These are phyloP conservation scores for Steccherinum ochraceum DNA, from an alignment of 768 basidiomycete genomes.

Conservation along the genomic window DNA sequence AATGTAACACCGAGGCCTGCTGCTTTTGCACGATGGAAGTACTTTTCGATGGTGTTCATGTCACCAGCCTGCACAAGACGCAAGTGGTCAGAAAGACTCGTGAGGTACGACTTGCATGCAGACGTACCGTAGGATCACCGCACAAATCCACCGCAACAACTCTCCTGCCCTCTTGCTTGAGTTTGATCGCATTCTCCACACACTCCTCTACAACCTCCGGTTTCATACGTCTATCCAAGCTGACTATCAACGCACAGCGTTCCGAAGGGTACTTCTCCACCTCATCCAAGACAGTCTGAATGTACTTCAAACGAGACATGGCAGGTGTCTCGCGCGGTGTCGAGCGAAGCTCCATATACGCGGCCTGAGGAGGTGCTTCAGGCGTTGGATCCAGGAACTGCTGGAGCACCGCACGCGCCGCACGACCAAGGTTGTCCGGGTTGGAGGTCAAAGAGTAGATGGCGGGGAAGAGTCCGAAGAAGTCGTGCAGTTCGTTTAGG, in stretches of 20 bases:
- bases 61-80: slow-evolving; percentile 40
- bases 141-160: slow-evolving; percentile 80
- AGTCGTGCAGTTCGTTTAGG: slow-evolving; percentile 57
- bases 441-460: slow-evolving; percentile 75
- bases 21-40: slow-evolving; percentile 47
- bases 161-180: slow-evolving; percentile 51
- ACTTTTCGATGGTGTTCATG: slow-evolving; percentile 41
- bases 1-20: slow-evolving; percentile 69
- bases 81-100: background rate
- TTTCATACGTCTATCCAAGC: slow-evolving; percentile 69
- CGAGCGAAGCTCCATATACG: slow-evolving; percentile 78
- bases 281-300: slow-evolving; percentile 60
- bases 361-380: slow-evolving; percentile 40
- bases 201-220: slow-evolving; percentile 45
- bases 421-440: slow-evolving; percentile 44
- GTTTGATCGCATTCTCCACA: slow-evolving; percentile 44
- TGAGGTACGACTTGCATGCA: background rate
- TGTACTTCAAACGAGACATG: slow-evolving; percentile 58
- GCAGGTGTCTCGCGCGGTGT: slow-evolving; percentile 56
- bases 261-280: slow-evolving; percentile 48
- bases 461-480: slow-evolving; percentile 69
- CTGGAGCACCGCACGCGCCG: slow-evolving; percentile 58
- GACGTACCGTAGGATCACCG: slow-evolving; percentile 53
- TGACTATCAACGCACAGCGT: slow-evolving; percentile 60
- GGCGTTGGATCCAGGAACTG: slow-evolving; percentile 43